Evolutionary conservation across 176 grass and related monocot species (phyloP), one percentile per base, ranked within the genome.

Genomic region (Poa pratensis): DNA sequence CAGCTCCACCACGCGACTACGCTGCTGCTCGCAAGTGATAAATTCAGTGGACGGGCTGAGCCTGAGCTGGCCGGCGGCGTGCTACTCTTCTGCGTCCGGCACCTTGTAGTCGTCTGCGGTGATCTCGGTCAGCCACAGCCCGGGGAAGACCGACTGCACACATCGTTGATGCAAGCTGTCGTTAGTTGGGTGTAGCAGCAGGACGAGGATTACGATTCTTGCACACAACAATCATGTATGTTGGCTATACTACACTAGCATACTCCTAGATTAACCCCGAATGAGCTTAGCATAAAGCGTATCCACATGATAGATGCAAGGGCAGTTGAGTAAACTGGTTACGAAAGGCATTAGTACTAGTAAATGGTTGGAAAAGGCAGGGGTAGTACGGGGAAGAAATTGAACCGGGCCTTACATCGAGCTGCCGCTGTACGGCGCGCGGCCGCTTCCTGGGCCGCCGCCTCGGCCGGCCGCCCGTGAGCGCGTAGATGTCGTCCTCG

Each of bases 401-500:
- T 77, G 77, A 84, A 67, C 63, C 68, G 45, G 80, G 51, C 84
- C 91, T 94, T 90, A 99, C 96, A 90, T 99, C 94, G 81, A 99
- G 83, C 72, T 89, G 88, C 63, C 82, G 89, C 84, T 96, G 93
- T 75, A 99, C 88, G 88, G 53, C 73, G 76, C 92, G 88, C 48
- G 88, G 91, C 79, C 96, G 88, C 86, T 93, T 93, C 88, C 84
- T 90, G 2, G 96, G 96, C 88, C 96, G 91, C 73, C 94, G 96
- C 81, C 93, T 86, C 49, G 91, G 96, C 58, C 89, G 80, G 24
- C 88, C 82, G 74, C 88, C 96, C 28, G 96, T 99, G 8, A 99
- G 74, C 57, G 96, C 84, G 89, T 99, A 99, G 85, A 99, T 78
- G 83, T 99, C 96, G 75, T 95, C 94, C 88, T 99, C 94, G 81